Evolutionary conservation across 2,329 filamentous ascomycete species (phyloP).

Genomic region (Sporothrix inflata): DNA sequence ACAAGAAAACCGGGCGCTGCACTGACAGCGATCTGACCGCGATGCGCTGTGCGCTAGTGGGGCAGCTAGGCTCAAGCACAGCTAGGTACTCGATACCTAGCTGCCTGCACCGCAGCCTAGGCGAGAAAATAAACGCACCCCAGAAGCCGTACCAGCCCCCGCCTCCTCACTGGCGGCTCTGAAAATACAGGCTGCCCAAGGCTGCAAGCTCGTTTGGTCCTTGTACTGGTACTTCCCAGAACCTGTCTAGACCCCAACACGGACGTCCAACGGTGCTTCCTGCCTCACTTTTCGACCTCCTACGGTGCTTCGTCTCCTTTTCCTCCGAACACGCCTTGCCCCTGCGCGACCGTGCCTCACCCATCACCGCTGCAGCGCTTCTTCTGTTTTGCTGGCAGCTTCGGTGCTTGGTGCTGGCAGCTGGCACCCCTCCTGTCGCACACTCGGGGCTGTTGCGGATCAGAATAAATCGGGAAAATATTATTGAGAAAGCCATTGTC

Average conservation of each 20-base stretch:
- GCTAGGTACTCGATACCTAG: not conserved
- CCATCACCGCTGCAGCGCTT: not conserved
- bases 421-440: slow-evolving; percentile 20
- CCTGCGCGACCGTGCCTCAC: not conserved
- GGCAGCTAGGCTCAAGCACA: slow-evolving; percentile 14
- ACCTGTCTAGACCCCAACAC: not conserved
- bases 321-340: not conserved
- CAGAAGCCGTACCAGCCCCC: not conserved
- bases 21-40: slow-evolving; percentile 27
- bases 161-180: too few relatives aligned
- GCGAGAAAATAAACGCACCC: not conserved
- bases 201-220: not conserved
- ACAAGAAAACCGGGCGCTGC: not conserved
- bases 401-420: slow-evolving; percentile 11
- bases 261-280: slow-evolving; percentile 2
- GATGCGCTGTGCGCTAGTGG: slow-evolving; percentile 15
- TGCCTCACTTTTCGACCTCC: slow-evolving; percentile 17
- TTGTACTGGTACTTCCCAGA: slow-evolving; percentile 16
- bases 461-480: not conserved
- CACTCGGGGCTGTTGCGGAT: slow-evolving; percentile 17
- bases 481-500: not conserved
- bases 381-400: slow-evolving; percentile 9
- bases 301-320: slow-evolving; percentile 12
- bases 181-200: not conserved
- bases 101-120: not conserved